Evolutionary conservation across 805 yeast genomes (phyloP).

Genomic region (Candida silvicultrix): DNA sequence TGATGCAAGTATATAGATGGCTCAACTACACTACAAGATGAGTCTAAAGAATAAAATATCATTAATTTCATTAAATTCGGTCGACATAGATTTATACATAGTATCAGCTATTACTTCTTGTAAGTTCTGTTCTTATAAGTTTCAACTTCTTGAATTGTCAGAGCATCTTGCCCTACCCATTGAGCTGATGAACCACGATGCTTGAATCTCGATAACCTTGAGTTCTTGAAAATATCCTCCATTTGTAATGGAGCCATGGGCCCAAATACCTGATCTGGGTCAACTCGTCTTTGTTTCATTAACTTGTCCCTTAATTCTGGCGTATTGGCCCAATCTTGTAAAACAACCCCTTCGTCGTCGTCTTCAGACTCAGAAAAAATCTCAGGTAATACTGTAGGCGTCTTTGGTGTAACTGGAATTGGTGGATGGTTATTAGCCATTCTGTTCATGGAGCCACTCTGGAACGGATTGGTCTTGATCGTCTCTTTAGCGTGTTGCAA

Average conservation of each 20-base stretch:
- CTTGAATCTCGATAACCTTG: constrained; percentile 43
- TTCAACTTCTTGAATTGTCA: constrained; percentile 40
- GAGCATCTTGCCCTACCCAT: constrained; percentile 41
- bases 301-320: constrained; percentile 45
- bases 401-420: constrained; percentile 14
- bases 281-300: constrained; percentile 41
- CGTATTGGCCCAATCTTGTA: constrained; percentile 58
- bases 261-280: constrained; percentile 70
- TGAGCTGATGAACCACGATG: constrained; percentile 44
- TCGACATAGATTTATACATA: too few species aligned
- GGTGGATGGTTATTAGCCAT: not conserved
- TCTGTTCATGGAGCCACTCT: not conserved
- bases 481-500: constrained; percentile 25
- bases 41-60: too few species aligned
- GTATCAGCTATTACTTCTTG: too few species aligned
- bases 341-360: constrained; percentile 39
- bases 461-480: constrained; percentile 8
- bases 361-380: constrained; percentile 49
- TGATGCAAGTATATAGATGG: not conserved
- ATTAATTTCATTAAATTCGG: not conserved
- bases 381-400: constrained; percentile 32
- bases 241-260: constrained; percentile 63
- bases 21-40: too few species aligned
- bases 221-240: constrained; percentile 57
- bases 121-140: constrained; percentile 39